Conservation (phyloP, 2,329 filamentous ascomycete species). For the Fusarium pseudocircinatum region DNA sequence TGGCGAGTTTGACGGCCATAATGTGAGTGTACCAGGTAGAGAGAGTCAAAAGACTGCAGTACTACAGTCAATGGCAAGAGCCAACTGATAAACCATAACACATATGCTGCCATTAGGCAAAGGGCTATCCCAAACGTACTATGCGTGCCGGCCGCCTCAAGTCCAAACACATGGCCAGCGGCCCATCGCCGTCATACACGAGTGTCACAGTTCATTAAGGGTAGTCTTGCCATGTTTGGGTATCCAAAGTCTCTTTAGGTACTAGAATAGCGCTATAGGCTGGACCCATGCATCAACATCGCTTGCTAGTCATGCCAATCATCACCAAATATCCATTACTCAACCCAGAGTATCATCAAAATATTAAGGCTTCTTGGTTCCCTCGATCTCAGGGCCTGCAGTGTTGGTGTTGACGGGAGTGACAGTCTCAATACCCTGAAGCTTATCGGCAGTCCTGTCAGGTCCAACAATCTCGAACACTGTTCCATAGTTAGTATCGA, state of each 20-base stretch:
- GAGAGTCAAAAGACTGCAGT: too few species aligned
- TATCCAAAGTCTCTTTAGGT: not conserved
- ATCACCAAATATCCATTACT: not conserved
- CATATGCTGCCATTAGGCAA: too few species aligned
- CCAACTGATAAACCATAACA: too few species aligned
- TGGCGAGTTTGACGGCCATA: too few species aligned
- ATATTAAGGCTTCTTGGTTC: conserved; percentile 1
- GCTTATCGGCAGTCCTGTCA: conserved; percentile 7
- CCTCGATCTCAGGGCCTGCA: not conserved
- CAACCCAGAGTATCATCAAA: not conserved
- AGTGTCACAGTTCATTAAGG: not conserved
- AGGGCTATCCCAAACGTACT: too few species aligned
- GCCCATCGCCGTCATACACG: fast-evolving
- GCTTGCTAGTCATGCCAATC: not conserved
- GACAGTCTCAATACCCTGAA: conserved; percentile 9
- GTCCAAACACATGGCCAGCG: too few species aligned
- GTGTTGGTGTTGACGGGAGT: conserved; percentile 22
- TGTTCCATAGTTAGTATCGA: not conserved
- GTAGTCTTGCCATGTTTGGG: not conserved
- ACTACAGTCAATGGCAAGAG: too few species aligned
- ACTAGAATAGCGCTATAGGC: not conserved
- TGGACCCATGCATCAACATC: not conserved
- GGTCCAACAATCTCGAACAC: conserved; percentile 24
- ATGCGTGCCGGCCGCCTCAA: too few species aligned
- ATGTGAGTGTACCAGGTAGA: too few species aligned